Conservation (phyloP, 2,329 filamentous ascomycete species). For the Ceratocystis diversiconidia region DNA sequence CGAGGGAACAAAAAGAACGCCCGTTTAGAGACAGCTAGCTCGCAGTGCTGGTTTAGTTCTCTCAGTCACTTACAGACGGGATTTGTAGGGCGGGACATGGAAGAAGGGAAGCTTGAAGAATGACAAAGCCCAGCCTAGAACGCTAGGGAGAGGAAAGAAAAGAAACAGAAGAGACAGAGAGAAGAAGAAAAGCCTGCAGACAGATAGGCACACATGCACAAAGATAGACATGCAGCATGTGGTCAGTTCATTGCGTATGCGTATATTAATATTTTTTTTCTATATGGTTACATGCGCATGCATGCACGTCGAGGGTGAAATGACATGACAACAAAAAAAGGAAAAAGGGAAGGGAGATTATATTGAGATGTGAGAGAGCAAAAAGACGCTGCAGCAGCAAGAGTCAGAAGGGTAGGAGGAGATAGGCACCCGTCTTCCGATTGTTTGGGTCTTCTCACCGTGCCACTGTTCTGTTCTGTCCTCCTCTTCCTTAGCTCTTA, state of each 20-base stretch:
- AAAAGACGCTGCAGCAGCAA: neutral
- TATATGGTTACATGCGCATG: neutral
- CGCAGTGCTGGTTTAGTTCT: neutral
- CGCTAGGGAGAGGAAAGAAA: neutral
- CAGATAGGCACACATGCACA: neutral
- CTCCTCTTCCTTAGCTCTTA: neutral
- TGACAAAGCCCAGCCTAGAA: neutral
- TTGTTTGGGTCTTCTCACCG: neutral
- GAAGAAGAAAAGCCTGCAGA: neutral
- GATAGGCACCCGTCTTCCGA: neutral
- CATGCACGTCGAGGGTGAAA: neutral
- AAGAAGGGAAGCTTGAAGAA: conserved; percentile 1
- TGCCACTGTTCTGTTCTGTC: neutral
- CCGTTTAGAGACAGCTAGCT: neutral
- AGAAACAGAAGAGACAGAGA: neutral
- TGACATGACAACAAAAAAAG: neutral
- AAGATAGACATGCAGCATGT: neutral
- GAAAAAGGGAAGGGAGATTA: neutral
- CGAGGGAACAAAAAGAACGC: neutral
- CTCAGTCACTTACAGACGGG: neutral
- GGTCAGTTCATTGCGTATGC: neutral
- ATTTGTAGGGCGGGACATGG: neutral
- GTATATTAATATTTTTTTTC: neutral
- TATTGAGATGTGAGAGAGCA: neutral
- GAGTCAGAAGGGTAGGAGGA: neutral